Evolutionary conservation across 2,329 filamentous ascomycete genomes (phyloP).

Genomic region (Fusarium sp.): DNA sequence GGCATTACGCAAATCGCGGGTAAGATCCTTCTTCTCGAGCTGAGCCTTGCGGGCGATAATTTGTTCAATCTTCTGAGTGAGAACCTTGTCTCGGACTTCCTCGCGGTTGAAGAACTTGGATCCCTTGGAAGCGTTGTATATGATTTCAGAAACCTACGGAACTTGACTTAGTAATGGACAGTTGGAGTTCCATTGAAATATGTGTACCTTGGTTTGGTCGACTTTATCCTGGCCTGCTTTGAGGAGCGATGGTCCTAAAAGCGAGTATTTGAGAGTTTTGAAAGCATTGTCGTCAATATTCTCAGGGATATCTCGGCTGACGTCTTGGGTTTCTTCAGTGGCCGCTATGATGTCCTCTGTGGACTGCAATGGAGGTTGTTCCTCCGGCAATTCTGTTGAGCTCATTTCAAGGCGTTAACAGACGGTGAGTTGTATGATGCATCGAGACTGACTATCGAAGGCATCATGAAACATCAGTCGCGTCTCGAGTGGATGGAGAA

Average conservation of each 20-base stretch:
- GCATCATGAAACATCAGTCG: constrained; percentile 40
- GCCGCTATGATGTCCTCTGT: constrained; percentile 9
- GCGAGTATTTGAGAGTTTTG: constrained; percentile 83
- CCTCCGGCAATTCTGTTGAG: constrained; percentile 24
- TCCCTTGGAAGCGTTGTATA: constrained; percentile 95
- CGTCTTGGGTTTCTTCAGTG: constrained; percentile 9
- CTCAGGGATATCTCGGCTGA: constrained; percentile 15
- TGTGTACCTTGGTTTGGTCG: constrained; percentile 82
- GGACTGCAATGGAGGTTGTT: constrained; percentile 21
- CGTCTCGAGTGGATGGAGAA: constrained; percentile 28
- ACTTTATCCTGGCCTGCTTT: constrained; percentile 94
- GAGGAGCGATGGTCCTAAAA: constrained; percentile 89
- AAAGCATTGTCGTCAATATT: constrained; percentile 18
- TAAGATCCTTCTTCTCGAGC: constrained; percentile 80
- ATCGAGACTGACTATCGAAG: constrained; percentile 13
- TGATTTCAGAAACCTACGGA: constrained; percentile 85
- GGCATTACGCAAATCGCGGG: constrained; percentile 76
- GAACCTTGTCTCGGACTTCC: constrained; percentile 79
- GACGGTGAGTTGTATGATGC: constrained; percentile 3
- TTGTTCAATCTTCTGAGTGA: constrained; percentile 86
- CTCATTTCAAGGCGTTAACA: constrained; percentile 35
- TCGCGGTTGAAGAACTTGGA: constrained; percentile 97
- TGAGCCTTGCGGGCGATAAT: constrained; percentile 80
- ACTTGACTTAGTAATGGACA: constrained; percentile 6
- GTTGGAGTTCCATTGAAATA: neutral